Conservation (phyloP, 1,139 yeast species). For the Pichia norvegensis region DNA sequence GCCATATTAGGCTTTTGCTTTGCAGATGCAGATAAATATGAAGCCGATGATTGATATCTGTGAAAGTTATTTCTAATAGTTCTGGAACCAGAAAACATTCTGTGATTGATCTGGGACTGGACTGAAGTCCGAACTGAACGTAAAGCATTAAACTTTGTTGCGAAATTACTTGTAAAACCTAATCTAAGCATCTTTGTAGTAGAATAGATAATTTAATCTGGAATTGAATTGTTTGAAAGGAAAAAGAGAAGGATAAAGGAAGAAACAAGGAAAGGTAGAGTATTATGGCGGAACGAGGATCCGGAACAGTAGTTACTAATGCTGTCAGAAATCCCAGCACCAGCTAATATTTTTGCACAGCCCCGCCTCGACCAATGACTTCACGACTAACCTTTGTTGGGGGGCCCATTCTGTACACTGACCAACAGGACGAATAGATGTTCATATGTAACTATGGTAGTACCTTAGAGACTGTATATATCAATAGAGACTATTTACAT, state of each 20-base stretch:
- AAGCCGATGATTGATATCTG: background rate
- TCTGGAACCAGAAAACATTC: conserved; percentile 3
- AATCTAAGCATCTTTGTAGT: conserved; percentile 3
- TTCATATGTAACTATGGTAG: too few relatives aligned
- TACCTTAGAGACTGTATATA: too few relatives aligned
- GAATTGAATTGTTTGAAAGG: background rate
- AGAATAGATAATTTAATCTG: background rate
- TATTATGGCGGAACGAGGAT: background rate
- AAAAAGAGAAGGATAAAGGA: background rate
- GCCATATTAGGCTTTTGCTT: conserved; percentile 10
- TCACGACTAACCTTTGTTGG: too few relatives aligned
- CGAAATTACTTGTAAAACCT: background rate
- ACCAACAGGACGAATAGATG: too few relatives aligned
- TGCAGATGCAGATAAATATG: background rate
- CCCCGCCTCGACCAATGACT: too few relatives aligned
- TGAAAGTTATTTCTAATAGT: background rate
- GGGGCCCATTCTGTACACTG: too few relatives aligned
- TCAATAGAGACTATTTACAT: too few relatives aligned
- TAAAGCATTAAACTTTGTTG: background rate
- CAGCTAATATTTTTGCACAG: too few relatives aligned
- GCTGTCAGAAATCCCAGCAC: too few relatives aligned
- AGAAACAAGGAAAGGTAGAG: background rate
- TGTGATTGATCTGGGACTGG: conserved; percentile 10
- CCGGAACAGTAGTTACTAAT: too few relatives aligned
- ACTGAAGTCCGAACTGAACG: conserved; percentile 3